Evolutionary conservation across 306 rosid species (phyloP), one percentile per base, ranked within the genome.

Genomic region (Corylus americana): DNA sequence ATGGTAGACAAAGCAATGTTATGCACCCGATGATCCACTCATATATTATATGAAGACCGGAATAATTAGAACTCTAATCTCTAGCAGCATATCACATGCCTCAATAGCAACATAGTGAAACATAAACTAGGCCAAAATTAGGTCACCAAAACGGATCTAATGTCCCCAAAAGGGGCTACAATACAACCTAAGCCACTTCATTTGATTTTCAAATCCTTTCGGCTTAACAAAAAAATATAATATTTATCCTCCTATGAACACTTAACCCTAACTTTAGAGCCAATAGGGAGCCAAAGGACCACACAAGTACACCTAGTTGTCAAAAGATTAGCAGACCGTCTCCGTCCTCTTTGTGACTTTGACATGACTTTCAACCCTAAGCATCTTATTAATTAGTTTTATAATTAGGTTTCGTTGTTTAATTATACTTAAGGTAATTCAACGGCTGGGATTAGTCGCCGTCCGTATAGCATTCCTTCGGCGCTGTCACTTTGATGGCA

Each of bases 91-190:
- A 74, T 76, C 94, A 90, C 91, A 88, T 92, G 94, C 82, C 73
- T 12, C 71, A 70, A 68, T 53, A 29, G 53, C 48, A 49, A 79
- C 17, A 42, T 51, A 5, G 27, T 77, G 79, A 83, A 84, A 86
- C 79, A 74, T 73, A 74, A 76, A 83, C 79, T 80, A 82, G 78
- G 79, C 74, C 87, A 82, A 79, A 76, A 77, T 79, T 63, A 77
- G 83, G n/a, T 90, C 61, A 81, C 83, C 80, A 87, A 82, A 88
- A 87, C 82, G 82, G 84, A 84, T 83, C 88, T 80, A 74, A 11
- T 88, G 97, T 86, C 83, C 84, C 94, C 88, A 84, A 90, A 92
- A 92, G 88, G 47, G 82, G 63, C 85, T 74, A 83, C 94, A 86
- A 53, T 73, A 71, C 77, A 87, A 77, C 90, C 47, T 66, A 86